Conservation (phyloP, 805 yeast species). For the Priceomyces fermenticarens region DNA sequence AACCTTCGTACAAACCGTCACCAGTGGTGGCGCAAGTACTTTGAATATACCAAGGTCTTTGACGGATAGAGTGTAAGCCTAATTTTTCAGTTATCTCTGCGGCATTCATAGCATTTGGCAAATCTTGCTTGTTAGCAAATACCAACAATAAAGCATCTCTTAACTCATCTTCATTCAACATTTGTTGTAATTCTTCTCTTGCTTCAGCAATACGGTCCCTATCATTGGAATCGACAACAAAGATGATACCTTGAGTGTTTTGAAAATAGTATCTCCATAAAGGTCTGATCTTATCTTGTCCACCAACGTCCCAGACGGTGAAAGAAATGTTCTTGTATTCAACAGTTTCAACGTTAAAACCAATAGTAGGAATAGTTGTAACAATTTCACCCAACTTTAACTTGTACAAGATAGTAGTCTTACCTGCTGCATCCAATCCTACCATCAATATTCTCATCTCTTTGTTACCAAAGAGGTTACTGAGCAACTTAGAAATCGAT, state of each 20-base stretch:
- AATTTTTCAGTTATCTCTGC: conserved; percentile 97
- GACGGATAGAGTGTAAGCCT: conserved; percentile 95
- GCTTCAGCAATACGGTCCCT: conserved; percentile 98
- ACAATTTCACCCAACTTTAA: conserved; percentile 94
- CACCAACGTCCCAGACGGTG: conserved; percentile 99
- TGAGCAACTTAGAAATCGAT: conserved; percentile 88
- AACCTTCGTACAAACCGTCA: conserved; percentile 97
- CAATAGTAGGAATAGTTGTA: conserved; percentile 94
- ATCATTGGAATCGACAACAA: conserved; percentile 96
- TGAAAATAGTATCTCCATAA: conserved; percentile 99
- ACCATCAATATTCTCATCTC: conserved; percentile 98
- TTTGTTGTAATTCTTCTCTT: conserved; percentile 96
- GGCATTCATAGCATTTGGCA: conserved; percentile 98
- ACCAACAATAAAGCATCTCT: conserved; percentile 94
- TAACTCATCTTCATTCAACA: conserved; percentile 97
- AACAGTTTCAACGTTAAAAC: conserved; percentile 96
- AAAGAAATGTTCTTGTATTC: conserved; percentile 95
- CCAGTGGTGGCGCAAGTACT: conserved; percentile 99
- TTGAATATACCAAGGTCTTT: conserved; percentile 99
- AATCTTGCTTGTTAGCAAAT: conserved; percentile 97
- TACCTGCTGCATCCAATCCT: conserved; percentile 98
- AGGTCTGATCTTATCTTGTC: conserved; percentile 98
- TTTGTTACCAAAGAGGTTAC: conserved; percentile 94
- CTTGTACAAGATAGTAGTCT: conserved; percentile 93
- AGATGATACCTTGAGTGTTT: conserved; percentile 97